Conservation (phyloP, 2,329 filamentous ascomycete genomes). For the Monosporascus sp. region DNA sequence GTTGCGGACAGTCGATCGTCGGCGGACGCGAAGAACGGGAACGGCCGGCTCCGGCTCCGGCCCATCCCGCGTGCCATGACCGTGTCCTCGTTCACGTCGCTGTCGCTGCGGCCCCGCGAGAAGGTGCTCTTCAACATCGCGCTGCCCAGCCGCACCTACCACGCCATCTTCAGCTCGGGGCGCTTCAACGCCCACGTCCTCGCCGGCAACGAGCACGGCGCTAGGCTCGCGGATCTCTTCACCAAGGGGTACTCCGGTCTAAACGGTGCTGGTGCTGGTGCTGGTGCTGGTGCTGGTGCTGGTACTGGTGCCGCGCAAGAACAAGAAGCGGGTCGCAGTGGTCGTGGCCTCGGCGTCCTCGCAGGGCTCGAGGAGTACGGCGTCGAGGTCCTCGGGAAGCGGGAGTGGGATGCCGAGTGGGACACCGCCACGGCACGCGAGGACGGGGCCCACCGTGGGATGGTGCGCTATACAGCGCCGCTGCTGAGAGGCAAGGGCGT, state of each 20-base stretch:
- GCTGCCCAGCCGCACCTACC: slow-evolving; percentile 49
- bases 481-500: slow-evolving; percentile 46
- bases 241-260: slow-evolving; percentile 37
- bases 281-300: too few species aligned
- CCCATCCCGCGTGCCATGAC: slow-evolving; percentile 46
- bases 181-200: slow-evolving; percentile 53
- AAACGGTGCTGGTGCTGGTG: too few species aligned
- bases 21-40: not conserved
- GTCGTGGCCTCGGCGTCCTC: slow-evolving; percentile 24
- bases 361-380: slow-evolving; percentile 27
- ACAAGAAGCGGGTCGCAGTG: too few species aligned
- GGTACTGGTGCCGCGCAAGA: too few species aligned
- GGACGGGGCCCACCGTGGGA: slow-evolving; percentile 6
- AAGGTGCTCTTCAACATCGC: slow-evolving; percentile 53
- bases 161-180: slow-evolving; percentile 39
- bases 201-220: slow-evolving; percentile 40
- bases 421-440: not conserved
- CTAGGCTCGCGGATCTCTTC: slow-evolving; percentile 46
- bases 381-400: slow-evolving; percentile 9
- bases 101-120: slow-evolving; percentile 46
- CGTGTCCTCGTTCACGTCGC: slow-evolving; percentile 54
- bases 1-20: not conserved
- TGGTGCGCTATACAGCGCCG: slow-evolving; percentile 30
- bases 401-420: slow-evolving; percentile 9
- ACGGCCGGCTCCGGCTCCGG: slow-evolving; percentile 7